phyloP scores from a whole-genome alignment of 306 rosid species.

The Prunus mume region DNA sequence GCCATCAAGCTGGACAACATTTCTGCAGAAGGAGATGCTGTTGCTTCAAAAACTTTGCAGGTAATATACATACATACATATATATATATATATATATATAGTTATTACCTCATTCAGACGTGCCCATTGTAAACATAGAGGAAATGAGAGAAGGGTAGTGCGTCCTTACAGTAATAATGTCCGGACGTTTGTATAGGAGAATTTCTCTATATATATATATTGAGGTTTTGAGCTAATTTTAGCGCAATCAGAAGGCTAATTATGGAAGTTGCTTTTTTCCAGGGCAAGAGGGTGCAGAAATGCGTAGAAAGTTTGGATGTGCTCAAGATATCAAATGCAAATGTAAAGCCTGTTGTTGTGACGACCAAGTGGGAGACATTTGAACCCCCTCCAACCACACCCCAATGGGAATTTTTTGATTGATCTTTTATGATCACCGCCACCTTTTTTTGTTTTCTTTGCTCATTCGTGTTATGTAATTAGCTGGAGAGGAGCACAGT shows the following conservation, averaged over 20 bases:
- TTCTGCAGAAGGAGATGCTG: conserved; percentile 70
- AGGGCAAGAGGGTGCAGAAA: conserved; percentile 79
- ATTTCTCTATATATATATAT: no score
- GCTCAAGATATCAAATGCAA: conserved; percentile 61
- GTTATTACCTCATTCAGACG: no score
- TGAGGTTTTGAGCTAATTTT: not conserved
- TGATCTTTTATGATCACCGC: not conserved
- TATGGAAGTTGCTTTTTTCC: conserved; percentile 6
- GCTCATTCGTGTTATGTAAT: conserved; percentile 6
- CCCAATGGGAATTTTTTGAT: conserved; percentile 41
- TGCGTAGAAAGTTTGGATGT: conserved; percentile 69
- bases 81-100: not conserved
- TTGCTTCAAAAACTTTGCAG: conserved; percentile 59
- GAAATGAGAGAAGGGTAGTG: no score
- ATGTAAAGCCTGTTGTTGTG: conserved; percentile 50
- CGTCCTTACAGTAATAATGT: no score
- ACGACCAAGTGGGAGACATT: conserved; percentile 87
- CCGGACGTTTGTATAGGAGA: no score
- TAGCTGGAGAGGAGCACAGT: conserved; percentile 15
- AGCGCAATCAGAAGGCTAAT: not conserved
- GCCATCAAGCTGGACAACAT: conserved; percentile 70
- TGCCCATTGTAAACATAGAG: no score
- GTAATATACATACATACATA: conserved; percentile 36
- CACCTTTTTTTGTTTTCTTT: not conserved
- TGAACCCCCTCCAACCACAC: conserved; percentile 39